Base-by-base conservation (phyloP, 495 filamentous ascomycete genomes). In the Schizothecium vesticola region DNA sequence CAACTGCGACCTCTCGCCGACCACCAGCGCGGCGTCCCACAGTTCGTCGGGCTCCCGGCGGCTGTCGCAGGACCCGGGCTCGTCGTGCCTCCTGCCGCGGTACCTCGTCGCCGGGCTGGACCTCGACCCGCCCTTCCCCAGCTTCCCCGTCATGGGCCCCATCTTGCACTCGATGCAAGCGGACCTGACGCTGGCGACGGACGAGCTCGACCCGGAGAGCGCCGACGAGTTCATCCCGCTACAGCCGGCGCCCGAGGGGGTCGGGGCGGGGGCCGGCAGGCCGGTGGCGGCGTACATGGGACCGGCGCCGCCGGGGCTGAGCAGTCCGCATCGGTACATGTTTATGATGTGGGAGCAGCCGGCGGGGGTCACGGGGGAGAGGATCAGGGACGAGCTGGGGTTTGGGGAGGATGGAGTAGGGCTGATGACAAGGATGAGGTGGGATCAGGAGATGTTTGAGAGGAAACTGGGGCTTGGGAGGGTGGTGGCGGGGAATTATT, bases 341-440 rank as follows among this genome's bases (percentile, higher is more conserved):
- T 87, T 87, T 71, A 74, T 88, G 71, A 70, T 88, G 26, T 88
- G 84, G 70, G 83, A 86, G 75, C 82, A 88, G 76, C 86, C 86
- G 0, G 77, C 71, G 56, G 80, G 72, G 4, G 81, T 88, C 31
- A 78, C 83, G 28, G 76, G 57, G n/a, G 73, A 75, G 65, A 80
- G 79, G 60, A 78, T 82, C 72, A 74, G 81, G 36, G 79, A 85
- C 69, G 69, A 78, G 22, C 23, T 75, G 57, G 72, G 68, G n/a
- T 56, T 76, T 25, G 33, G 28, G 10, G 70, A 76, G 29, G 84
- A 79, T 69, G 77, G 78, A 4, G 22, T 87, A 31, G 72, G 80
- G 3, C 75, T 79, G 55, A 66, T 61, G 73, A 61, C 56, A 23
- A 77, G 86, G 36, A 81, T 86, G 70, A 81, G 84, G 61, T 88